Percentiles rank a stretch among this genome's conserved stretches.
Conservation (phyloP, 2,329 filamentous ascomycete species). For the Venturia effusa region DNA sequence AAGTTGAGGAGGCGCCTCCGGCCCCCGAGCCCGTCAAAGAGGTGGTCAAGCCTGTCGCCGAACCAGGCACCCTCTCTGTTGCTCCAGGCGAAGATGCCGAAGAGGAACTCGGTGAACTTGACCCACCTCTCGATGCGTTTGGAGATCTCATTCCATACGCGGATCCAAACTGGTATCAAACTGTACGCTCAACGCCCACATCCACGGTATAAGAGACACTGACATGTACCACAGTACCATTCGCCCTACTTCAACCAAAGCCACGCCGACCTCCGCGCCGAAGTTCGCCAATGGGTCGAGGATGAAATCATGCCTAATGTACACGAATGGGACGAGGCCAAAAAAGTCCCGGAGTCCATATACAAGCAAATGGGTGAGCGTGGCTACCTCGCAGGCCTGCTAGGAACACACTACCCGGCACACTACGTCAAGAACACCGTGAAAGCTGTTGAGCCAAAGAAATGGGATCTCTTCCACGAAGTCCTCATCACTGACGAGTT, state of each 20-base stretch:
- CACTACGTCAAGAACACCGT: slow-evolving; percentile 62
- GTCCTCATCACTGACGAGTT: slow-evolving; percentile 91
- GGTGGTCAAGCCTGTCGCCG: slow-evolving; percentile 46
- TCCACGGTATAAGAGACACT: background rate
- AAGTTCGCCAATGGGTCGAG: slow-evolving; percentile 88
- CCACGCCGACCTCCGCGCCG: slow-evolving; percentile 79
- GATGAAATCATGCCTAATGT: slow-evolving; percentile 82
- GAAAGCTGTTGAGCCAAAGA: slow-evolving; percentile 69
- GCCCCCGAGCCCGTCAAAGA: slow-evolving; percentile 37
- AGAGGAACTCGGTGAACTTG: slow-evolving; percentile 33
- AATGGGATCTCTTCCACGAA: slow-evolving; percentile 99
- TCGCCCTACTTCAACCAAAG: slow-evolving; percentile 95
- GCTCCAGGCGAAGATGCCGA: slow-evolving; percentile 25
- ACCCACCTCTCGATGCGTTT: slow-evolving; percentile 71
- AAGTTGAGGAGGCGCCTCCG: slow-evolving; percentile 40
- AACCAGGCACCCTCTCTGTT: slow-evolving; percentile 42
- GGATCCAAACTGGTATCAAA: slow-evolving; percentile 91
- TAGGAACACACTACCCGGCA: slow-evolving; percentile 73
- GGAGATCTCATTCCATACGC: slow-evolving; percentile 83
- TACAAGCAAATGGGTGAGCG: slow-evolving; percentile 93
- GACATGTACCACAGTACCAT: slow-evolving; percentile 55
- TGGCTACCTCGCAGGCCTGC: slow-evolving; percentile 84
- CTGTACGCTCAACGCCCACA: slow-evolving; percentile 45
- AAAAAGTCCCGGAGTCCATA: slow-evolving; percentile 74
- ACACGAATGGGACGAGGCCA: slow-evolving; percentile 93